Base-by-base conservation (phyloP, 495 filamentous ascomycete genomes). In the Penicillium paradoxum region DNA sequence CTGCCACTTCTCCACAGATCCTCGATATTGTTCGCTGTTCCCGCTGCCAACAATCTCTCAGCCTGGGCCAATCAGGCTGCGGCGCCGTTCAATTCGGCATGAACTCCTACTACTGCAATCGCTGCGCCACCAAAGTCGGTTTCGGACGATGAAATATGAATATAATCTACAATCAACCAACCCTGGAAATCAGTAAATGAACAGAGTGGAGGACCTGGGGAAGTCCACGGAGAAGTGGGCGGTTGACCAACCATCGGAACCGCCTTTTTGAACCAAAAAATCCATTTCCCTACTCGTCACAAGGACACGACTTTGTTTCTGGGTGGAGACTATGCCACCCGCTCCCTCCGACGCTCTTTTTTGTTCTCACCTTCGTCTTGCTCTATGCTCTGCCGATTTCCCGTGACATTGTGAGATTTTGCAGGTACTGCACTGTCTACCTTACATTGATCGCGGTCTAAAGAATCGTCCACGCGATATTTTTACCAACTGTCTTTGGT, bases 101-200 rank as follows among this genome's bases (percentile, higher is more conserved):
- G 72, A 89, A 89, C 59, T 84, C 87, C 46, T 90, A 89, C 67
- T 90, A 90, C 64, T 90, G 87, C 71, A 80, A 77, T 48, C 81
- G 85, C 25, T 90, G 86, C 65, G 86, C 87, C 17, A 77, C 77
- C 45, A 82, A 87, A 63, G 84, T 88, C 22, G 87, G 87, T 54
- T 90, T 75, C 51, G 65, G 82, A 52, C 79, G 78, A 43, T 88
- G 83, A 88, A 55, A 44, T 6, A n/a, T 2, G 21, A 17, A 17
- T 21, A 34, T 19, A 15, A 49, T 2, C 21, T 7, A 24, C 13
- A 13, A 24, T 8, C 34, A 17, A 2, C 18, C 18, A 21, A 19
- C 7, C 18, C 18, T 40, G 18, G n/a, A 30, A n/a, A 45, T 3
- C 40, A 40, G 5, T n/a, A 29, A 29, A 44, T 4, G 15, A 44